Evolutionary conservation across 83 land plant genomes (phyloP).

Genomic region (Picea engelmannii): DNA sequence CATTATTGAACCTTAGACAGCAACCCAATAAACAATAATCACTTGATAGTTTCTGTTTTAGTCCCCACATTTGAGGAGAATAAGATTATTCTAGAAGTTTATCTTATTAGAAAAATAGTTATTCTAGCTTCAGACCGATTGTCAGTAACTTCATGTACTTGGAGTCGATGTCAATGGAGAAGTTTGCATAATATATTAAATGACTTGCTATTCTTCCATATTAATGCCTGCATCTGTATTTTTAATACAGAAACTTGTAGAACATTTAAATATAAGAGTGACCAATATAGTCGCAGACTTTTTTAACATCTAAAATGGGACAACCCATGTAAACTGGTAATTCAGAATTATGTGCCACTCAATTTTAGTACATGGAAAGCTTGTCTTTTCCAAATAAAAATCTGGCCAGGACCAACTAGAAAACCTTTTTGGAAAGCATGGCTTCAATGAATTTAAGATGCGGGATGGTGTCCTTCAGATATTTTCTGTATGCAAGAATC

Average conservation of each 20-base stretch:
- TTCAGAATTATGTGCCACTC: not conserved
- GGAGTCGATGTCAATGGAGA: not conserved
- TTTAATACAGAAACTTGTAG: not conserved
- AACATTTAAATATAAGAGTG: not conserved
- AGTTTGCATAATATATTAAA: not conserved
- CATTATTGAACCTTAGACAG: not conserved
- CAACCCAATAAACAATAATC: not conserved
- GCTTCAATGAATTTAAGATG: not conserved
- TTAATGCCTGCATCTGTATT: not conserved
- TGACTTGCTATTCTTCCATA: not conserved
- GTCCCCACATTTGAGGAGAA: not conserved
- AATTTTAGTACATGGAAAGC: not conserved
- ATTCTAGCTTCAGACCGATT: not conserved
- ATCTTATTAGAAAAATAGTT: not conserved
- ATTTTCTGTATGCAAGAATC: not conserved
- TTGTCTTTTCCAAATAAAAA: not conserved
- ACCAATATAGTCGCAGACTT: not conserved
- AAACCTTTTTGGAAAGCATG: not conserved
- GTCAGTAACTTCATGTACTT: not conserved
- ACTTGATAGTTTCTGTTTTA: not conserved
- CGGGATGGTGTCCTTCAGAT: not conserved
- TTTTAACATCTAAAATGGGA: not conserved
- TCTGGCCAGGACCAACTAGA: not conserved
- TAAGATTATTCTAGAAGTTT: constrained; percentile 1
- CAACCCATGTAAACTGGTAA: not conserved